Percentiles rank a stretch among this genome's conserved stretches.
Evolutionary conservation across 2,329 filamentous ascomycete genomes (phyloP).

Genomic region (Hortaea sp.): DNA sequence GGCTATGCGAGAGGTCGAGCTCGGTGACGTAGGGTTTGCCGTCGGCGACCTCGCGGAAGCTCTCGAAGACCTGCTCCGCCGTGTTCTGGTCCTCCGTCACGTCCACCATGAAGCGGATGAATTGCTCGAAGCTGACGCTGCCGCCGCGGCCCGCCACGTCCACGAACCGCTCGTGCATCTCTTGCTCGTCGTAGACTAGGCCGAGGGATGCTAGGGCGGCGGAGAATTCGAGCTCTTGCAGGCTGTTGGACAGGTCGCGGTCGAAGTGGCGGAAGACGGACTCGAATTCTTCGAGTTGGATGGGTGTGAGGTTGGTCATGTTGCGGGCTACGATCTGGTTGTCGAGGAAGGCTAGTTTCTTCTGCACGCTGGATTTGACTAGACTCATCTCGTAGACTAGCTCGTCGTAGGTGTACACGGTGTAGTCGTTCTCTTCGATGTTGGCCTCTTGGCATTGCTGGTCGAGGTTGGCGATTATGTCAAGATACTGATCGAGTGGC

Average conservation of each 20-base stretch:
- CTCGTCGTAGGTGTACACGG: conserved; percentile 98
- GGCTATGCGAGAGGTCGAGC: conserved; percentile 85
- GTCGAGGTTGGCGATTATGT: conserved; percentile 77
- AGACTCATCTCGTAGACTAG: conserved; percentile 85
- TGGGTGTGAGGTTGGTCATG: conserved; percentile 98
- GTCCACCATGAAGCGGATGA: conserved; percentile 98
- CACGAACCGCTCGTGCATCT: conserved; percentile 93
- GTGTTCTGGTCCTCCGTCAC: conserved; percentile 99
- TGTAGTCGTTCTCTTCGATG: conserved; percentile 98
- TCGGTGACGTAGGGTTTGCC: conserved; percentile 98
- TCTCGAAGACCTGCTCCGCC: conserved; percentile 96
- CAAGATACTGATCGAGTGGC: conserved; percentile 82
- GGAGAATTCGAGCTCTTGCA: conserved; percentile 91
- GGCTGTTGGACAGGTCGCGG: conserved; percentile 77
- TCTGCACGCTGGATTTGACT: conserved; percentile 83
- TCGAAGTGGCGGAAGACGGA: conserved; percentile 98
- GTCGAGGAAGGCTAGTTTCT: conserved; percentile 92
- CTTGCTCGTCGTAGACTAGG: conserved; percentile 89
- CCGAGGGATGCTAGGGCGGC: conserved; percentile 91
- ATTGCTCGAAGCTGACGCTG: conserved; percentile 87
- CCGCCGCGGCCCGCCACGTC: conserved; percentile 66
- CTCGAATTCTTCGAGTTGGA: conserved; percentile 97
- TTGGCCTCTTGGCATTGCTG: conserved; percentile 90
- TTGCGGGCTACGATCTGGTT: conserved; percentile 97
- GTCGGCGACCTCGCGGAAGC: conserved; percentile 93